These are phyloP conservation scores for Saccharomyces hybrid DNA, from an alignment of 1,139 yeast genomes.

Conservation along the genomic window DNA sequence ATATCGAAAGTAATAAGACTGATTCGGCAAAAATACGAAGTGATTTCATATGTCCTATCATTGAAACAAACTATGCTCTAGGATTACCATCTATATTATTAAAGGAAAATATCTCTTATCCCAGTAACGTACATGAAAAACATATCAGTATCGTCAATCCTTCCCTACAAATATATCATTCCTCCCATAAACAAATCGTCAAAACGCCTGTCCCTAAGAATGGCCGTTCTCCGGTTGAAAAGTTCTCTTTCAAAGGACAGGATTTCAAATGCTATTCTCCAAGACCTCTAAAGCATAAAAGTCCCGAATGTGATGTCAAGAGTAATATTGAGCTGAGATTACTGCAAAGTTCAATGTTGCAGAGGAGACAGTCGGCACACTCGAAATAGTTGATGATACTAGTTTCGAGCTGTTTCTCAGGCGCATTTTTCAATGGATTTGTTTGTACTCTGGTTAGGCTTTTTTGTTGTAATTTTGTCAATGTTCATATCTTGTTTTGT, in stretches of 20 bases:
- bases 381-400: not conserved
- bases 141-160: constrained; percentile 9
- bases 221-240: not conserved
- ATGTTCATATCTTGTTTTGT: no score
- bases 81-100: not conserved
- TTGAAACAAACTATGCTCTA: not conserved
- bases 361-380: constrained; percentile 7
- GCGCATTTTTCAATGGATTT: no score
- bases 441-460: not conserved
- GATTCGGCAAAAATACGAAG: not conserved
- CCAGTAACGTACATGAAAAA: not conserved
- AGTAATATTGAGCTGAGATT: constrained; percentile 10
- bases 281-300: not conserved
- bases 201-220: constrained; percentile 14
- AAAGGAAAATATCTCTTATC: not conserved
- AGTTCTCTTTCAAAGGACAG: not conserved
- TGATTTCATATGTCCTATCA: not conserved
- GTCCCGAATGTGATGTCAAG: not conserved
- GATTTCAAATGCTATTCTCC: not conserved
- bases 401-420: not conserved
- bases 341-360: constrained; percentile 15
- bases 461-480: not conserved
- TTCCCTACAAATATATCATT: constrained; percentile 4
- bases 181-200: constrained; percentile 10
- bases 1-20: not conserved